Evolutionary conservation across 805 yeast species (phyloP).

Genomic region (Metschnikowia picachoensis): DNA sequence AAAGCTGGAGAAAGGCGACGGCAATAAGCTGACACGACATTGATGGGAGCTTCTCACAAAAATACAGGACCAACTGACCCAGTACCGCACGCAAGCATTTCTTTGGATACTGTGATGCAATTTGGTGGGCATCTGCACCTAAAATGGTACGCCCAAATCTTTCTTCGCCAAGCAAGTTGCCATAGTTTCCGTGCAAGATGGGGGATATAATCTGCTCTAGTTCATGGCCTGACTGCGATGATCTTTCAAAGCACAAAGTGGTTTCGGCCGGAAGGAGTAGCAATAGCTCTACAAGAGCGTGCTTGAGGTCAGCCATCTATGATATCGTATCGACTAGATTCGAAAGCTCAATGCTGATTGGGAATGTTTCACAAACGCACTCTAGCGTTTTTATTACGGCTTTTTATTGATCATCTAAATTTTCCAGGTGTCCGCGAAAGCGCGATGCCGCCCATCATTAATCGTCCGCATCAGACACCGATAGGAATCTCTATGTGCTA

Average conservation of each 20-base stretch:
- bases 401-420: not conserved
- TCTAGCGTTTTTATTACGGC: not conserved
- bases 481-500: too few relatives aligned
- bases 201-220: not conserved
- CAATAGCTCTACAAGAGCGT: slow-evolving; percentile 15
- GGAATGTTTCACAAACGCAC: not conserved
- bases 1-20: slow-evolving; percentile 60
- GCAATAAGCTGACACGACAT: slow-evolving; percentile 39
- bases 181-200: slow-evolving; percentile 23
- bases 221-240: not conserved
- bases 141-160: slow-evolving; percentile 20
- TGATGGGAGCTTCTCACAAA: slow-evolving; percentile 5
- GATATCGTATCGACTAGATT: not conserved
- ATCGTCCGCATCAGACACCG: too few relatives aligned
- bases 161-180: slow-evolving; percentile 21
- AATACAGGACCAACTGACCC: slow-evolving; percentile 5
- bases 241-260: not conserved
- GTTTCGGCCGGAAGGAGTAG: slow-evolving; percentile 14
- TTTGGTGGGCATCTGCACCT: slow-evolving; percentile 10
- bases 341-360: not conserved
- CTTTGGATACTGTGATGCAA: slow-evolving; percentile 22
- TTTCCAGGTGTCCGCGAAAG: slow-evolving; percentile 1
- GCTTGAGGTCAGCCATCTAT: slow-evolving; percentile 2
- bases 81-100: slow-evolving; percentile 19
- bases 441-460: slow-evolving; percentile 1